These are phyloP conservation scores for Phaeomoniella chlamydospora DNA, from an alignment of 2,329 filamentous ascomycete species.

Conservation along the genomic window DNA sequence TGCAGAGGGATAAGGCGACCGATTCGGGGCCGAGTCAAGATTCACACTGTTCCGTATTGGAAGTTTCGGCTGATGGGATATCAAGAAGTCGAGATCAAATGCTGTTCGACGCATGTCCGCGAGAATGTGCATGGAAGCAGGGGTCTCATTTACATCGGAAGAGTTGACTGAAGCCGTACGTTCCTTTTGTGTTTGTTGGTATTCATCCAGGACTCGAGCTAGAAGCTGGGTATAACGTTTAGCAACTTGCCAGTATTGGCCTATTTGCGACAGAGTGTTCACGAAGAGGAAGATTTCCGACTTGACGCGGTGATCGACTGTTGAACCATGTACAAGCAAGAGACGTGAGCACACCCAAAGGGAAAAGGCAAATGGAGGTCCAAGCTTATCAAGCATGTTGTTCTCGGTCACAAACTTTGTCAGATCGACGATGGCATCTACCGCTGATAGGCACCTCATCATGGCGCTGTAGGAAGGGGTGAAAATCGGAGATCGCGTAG, in stretches of 20 bases:
- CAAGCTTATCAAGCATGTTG: constrained; percentile 62
- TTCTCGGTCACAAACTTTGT: constrained; percentile 66
- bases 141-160: constrained; percentile 55
- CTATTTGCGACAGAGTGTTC: constrained; percentile 66
- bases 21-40: constrained; percentile 16
- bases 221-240: constrained; percentile 68
- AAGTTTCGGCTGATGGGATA: constrained; percentile 61
- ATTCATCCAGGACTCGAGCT: constrained; percentile 73
- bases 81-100: constrained; percentile 80
- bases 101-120: constrained; percentile 85
- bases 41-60: constrained; percentile 10
- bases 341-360: constrained; percentile 84
- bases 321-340: constrained; percentile 78
- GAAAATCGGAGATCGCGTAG: constrained; percentile 76
- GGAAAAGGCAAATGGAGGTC: constrained; percentile 82
- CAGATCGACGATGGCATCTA: constrained; percentile 66
- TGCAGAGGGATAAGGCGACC: constrained; percentile 1
- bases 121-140: constrained; percentile 71
- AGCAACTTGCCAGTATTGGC: constrained; percentile 72
- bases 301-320: constrained; percentile 70
- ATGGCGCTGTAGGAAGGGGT: constrained; percentile 75
- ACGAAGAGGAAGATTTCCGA: constrained; percentile 71
- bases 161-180: constrained; percentile 22
- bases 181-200: constrained; percentile 66
- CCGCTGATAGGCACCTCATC: constrained; percentile 68